Conservation (phyloP, 768 basidiomycete genomes). For the Suillus brevipes region DNA sequence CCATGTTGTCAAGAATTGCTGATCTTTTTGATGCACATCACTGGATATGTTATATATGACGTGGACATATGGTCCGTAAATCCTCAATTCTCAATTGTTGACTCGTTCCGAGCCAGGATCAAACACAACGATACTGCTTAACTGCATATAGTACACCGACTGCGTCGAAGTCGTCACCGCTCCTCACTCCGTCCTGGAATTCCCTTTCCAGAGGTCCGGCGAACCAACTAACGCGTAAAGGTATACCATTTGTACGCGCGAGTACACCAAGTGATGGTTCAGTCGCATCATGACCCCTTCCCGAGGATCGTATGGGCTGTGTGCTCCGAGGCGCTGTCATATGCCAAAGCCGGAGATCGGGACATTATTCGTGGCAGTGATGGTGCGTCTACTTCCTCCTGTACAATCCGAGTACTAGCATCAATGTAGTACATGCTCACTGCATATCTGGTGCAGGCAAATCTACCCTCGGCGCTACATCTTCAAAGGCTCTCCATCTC, state of each 20-base stretch:
- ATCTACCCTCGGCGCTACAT: conserved; percentile 62
- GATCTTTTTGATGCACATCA: not conserved
- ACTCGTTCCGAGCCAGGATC: not conserved
- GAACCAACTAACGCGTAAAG: not conserved
- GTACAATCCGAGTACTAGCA: not conserved
- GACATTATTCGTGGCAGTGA: conserved; percentile 45
- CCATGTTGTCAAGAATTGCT: not conserved
- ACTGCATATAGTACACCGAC: no score
- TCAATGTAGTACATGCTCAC: not conserved
- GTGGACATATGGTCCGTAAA: not conserved
- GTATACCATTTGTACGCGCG: not conserved
- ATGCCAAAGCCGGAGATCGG: not conserved
- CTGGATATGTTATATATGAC: not conserved
- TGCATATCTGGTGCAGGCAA: conserved; percentile 74
- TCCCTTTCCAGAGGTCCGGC: not conserved
- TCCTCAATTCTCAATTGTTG: not conserved
- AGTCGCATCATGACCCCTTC: not conserved
- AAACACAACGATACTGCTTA: not conserved
- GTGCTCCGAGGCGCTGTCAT: not conserved
- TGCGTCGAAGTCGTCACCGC: not conserved
- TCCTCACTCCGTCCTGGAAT: not conserved
- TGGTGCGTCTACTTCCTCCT: conserved; percentile 38
- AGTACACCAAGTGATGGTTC: not conserved
- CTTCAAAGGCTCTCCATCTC: conserved; percentile 44
- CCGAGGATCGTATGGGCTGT: no score